These are phyloP conservation scores for Rhodotorula diobovata DNA, from an alignment of 768 basidiomycete species.

Conservation along the genomic window DNA sequence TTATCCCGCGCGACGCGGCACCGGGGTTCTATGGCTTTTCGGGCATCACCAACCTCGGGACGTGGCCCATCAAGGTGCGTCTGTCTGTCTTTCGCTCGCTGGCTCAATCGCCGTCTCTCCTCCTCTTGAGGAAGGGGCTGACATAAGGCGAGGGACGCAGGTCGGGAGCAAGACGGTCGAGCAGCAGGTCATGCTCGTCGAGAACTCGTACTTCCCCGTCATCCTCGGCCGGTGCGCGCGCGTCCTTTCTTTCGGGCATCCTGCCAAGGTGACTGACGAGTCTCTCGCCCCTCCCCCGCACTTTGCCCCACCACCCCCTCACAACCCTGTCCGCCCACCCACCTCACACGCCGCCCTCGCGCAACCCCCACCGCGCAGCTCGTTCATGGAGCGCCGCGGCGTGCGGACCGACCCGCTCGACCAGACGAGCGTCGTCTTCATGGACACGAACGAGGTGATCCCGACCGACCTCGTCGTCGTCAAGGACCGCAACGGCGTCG, in stretches of 20 bases:
- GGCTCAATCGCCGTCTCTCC: no score
- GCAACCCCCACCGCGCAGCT: conserved; percentile 5
- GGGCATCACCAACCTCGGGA: conserved; percentile 52
- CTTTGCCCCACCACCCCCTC: not conserved
- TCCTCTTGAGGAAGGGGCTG: no score
- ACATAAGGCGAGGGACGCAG: not conserved
- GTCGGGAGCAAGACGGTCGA: conserved; percentile 48
- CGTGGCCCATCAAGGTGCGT: conserved; percentile 60
- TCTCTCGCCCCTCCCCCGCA: no score
- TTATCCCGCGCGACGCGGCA: conserved; percentile 78
- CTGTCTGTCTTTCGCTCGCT: not conserved
- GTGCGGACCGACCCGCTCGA: conserved; percentile 77
- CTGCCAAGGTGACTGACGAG: no score
- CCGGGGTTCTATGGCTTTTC: conserved; percentile 93
- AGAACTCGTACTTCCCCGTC: conserved; percentile 93
- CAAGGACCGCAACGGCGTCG: conserved; percentile 34
- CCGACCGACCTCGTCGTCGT: conserved; percentile 43
- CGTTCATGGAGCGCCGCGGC: conserved; percentile 59
- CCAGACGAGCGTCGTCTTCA: conserved; percentile 80
- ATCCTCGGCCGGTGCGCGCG: conserved; percentile 72
- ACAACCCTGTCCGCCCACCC: no score
- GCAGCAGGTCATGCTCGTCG: conserved; percentile 73
- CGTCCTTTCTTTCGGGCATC: no score
- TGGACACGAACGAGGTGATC: conserved; percentile 59
- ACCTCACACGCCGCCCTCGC: no score